phyloP scores from a whole-genome alignment of 2,329 filamentous ascomycete species.

The Purpureocillium lavendulum region DNA sequence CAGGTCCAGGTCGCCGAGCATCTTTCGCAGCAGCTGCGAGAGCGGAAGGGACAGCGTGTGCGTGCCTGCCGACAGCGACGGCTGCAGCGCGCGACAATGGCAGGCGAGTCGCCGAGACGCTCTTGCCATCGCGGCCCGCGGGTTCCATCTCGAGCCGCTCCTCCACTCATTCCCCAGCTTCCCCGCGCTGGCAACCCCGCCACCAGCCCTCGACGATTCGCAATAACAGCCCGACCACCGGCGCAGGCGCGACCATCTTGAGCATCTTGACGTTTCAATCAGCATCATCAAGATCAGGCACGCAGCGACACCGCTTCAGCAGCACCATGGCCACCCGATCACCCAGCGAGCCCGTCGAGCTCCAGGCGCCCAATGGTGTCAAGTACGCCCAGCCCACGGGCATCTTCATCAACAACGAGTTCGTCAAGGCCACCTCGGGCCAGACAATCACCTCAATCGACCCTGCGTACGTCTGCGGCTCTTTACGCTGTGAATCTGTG shows the following conservation, averaged over 20 bases:
- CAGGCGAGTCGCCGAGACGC: no score
- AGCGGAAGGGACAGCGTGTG: no score
- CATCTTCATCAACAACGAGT: slow-evolving; percentile 72
- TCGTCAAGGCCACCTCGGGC: slow-evolving; percentile 51
- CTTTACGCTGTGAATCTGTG: neutral
- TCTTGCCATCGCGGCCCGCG: slow-evolving; percentile 1
- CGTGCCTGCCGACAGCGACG: no score
- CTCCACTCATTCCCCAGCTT: neutral
- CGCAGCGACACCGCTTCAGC: neutral
- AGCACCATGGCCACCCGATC: neutral
- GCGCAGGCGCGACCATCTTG: no score
- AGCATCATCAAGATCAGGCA: neutral
- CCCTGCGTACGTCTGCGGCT: slow-evolving; percentile 18
- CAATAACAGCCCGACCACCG: no score
- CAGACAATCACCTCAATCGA: slow-evolving; percentile 54
- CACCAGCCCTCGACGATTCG: no score
- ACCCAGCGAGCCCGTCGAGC: slow-evolving; percentile 6
- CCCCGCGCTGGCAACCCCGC: neutral
- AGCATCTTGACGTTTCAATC: neutral
- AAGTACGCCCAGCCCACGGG: slow-evolving; percentile 60
- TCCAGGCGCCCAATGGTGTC: slow-evolving; percentile 47
- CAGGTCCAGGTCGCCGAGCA: no score
- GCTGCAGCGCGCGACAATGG: no score
- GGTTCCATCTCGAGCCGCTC: neutral
- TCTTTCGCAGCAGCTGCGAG: no score